Evolutionary conservation across 345 rosid species (phyloP).

Genomic region (Hibiscus mutabilis): DNA sequence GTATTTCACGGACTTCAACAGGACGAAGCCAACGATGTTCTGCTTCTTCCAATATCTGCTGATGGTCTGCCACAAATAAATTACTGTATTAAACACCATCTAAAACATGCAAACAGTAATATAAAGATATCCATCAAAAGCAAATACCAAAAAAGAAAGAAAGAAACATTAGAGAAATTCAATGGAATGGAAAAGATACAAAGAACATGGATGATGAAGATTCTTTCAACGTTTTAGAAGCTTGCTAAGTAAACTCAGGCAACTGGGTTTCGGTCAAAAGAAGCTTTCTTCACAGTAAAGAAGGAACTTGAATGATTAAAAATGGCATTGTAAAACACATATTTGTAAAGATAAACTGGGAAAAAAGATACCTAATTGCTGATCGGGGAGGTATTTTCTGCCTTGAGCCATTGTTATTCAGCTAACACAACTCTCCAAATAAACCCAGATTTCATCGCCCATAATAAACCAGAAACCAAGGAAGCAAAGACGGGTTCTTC

Average conservation of each 20-base stretch:
- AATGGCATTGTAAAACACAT: neutral
- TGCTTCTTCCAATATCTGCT: constrained; percentile 39
- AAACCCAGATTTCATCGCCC: constrained; percentile 20
- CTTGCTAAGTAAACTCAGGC: no score
- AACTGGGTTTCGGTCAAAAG: no score
- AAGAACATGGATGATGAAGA: no score
- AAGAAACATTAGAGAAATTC: no score
- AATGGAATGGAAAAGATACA: no score
- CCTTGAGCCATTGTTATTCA: constrained; percentile 30
- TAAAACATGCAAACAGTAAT: neutral
- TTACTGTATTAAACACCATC: neutral
- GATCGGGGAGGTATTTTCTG: constrained; percentile 29
- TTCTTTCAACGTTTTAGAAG: no score
- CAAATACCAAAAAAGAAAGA: no score
- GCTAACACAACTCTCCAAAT: neutral
- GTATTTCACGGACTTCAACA: constrained; percentile 49
- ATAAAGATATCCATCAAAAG: neutral
- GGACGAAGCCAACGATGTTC: constrained; percentile 63
- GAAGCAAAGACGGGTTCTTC: neutral
- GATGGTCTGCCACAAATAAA: constrained; percentile 24
- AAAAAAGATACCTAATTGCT: constrained; percentile 23
- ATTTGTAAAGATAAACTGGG: neutral
- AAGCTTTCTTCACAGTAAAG: neutral
- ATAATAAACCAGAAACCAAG: neutral
- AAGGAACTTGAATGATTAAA: neutral